phyloP scores from a whole-genome alignment of 2,329 filamentous ascomycete species.

The Aspergillus terreus region DNA sequence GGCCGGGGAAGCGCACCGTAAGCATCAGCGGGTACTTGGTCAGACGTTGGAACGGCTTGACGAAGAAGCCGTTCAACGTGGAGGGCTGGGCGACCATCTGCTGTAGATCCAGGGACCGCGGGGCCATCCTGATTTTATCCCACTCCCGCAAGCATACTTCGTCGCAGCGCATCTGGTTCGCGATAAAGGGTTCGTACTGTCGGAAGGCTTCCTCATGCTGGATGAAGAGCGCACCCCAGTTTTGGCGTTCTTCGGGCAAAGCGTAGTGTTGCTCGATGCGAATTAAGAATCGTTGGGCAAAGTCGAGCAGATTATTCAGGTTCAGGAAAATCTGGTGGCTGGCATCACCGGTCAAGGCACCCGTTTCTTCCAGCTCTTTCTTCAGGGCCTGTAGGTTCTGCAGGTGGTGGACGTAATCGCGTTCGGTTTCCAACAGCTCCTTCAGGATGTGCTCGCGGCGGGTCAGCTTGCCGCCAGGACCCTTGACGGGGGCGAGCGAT shows the following conservation, averaged over 20 bases:
- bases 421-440: constrained; percentile 89
- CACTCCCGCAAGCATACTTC: constrained; percentile 79
- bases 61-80: constrained; percentile 82
- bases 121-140: constrained; percentile 73
- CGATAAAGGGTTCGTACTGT: constrained; percentile 95
- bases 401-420: constrained; percentile 95
- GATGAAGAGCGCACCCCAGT: constrained; percentile 92
- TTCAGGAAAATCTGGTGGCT: constrained; percentile 96
- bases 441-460: constrained; percentile 85
- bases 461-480: constrained; percentile 53
- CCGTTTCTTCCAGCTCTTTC: constrained; percentile 81
- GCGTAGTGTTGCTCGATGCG: constrained; percentile 94
- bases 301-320: constrained; percentile 89
- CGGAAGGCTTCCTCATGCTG: constrained; percentile 81
- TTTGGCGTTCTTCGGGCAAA: constrained; percentile 69
- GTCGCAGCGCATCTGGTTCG: constrained; percentile 90
- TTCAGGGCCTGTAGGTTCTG: constrained; percentile 92
- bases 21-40: constrained; percentile 92
- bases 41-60: constrained; percentile 94
- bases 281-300: constrained; percentile 91
- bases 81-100: constrained; percentile 83
- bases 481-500: constrained; percentile 43
- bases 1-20: constrained; percentile 53
- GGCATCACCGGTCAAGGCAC: constrained; percentile 80
- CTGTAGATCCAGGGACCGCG: constrained; percentile 60